phyloP scores from a whole-genome alignment of 2,329 filamentous ascomycete species.

The Fusarium sp. region DNA sequence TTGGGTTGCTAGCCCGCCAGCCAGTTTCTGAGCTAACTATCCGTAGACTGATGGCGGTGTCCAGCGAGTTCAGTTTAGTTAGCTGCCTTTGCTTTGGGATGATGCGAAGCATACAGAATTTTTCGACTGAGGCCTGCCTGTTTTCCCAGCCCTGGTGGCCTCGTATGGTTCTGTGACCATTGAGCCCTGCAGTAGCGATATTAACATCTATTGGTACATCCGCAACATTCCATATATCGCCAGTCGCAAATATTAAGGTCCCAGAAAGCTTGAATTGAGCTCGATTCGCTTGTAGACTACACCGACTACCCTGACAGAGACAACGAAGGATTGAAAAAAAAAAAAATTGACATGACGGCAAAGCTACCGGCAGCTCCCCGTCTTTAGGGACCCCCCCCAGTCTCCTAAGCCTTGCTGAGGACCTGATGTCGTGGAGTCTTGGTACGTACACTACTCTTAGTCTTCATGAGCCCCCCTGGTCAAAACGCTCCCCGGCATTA shows the following conservation, averaged over 20 bases:
- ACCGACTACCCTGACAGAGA: constrained; percentile 28
- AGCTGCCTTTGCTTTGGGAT: constrained; percentile 19
- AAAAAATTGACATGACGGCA: constrained; percentile 30
- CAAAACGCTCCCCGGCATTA: constrained; percentile 39
- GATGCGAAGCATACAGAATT: constrained; percentile 33
- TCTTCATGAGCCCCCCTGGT: constrained; percentile 34
- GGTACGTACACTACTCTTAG: constrained; percentile 33
- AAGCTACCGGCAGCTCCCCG: constrained; percentile 43
- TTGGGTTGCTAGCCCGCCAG: constrained; percentile 39
- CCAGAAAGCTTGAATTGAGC: not conserved
- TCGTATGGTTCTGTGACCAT: constrained; percentile 23
- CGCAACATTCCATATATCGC: not conserved
- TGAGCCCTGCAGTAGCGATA: not conserved
- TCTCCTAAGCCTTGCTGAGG: constrained; percentile 40
- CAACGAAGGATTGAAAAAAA: constrained; percentile 9
- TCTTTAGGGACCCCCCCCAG: constrained; percentile 38
- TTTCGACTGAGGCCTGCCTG: constrained; percentile 36
- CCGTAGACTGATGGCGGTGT: constrained; percentile 38
- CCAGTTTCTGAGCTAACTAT: constrained; percentile 36
- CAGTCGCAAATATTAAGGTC: not conserved
- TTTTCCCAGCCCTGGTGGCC: constrained; percentile 27
- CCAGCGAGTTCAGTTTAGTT: constrained; percentile 37
- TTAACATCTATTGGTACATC: not conserved
- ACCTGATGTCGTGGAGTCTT: constrained; percentile 32
- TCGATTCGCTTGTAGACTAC: constrained; percentile 8